Conservation (phyloP, 257 asterid species). For the Solanum corneliomulleri region DNA sequence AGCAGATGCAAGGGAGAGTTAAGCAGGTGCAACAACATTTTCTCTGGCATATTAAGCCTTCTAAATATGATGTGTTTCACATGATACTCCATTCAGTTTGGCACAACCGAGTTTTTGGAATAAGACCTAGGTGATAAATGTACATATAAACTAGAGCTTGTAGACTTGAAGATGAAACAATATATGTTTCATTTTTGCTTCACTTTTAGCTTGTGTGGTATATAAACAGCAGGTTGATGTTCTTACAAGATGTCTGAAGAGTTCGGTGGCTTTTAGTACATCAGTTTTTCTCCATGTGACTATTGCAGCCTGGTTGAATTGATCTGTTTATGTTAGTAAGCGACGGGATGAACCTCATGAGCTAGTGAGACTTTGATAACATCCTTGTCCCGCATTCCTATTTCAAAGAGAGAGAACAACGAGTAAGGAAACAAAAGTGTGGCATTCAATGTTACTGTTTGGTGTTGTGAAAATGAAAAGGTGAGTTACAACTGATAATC, state of each 20-base stretch:
- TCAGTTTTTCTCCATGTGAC: not conserved
- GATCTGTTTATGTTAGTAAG: not conserved
- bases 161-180: not conserved
- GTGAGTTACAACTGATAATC: not conserved
- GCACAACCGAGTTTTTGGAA: constrained; percentile 24
- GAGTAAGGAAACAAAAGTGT: not conserved
- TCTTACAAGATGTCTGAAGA: not conserved
- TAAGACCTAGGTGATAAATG: constrained; percentile 3
- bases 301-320: not conserved
- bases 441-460: not conserved
- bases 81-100: constrained; percentile 39
- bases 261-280: not conserved
- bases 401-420: not conserved
- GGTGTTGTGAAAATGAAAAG: not conserved
- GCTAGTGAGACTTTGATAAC: not conserved
- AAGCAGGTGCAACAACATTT: constrained; percentile 30
- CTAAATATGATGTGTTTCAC: constrained; percentile 34
- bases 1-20: constrained; percentile 22
- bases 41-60: constrained; percentile 31
- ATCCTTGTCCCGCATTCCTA: not conserved
- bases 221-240: not conserved
- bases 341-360: not conserved
- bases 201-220: not conserved
- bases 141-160: not conserved
- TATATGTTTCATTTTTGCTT: not conserved